A percentile compares a stretch with the other conserved stretches of the same genome.
Conservation (phyloP, 257 asterid species). For the Capsicum chinense region DNA sequence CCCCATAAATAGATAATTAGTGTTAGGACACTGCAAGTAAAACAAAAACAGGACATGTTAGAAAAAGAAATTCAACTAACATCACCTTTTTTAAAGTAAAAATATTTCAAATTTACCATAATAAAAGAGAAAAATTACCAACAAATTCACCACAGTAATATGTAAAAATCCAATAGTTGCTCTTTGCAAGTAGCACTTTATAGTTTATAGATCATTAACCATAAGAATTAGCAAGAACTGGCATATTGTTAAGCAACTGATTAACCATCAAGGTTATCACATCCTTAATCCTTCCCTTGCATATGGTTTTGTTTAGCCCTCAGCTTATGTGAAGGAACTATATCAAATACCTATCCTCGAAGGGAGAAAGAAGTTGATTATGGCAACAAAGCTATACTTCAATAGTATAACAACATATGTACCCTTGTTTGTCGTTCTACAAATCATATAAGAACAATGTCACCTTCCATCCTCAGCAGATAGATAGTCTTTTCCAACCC, state of each 20-base stretch:
- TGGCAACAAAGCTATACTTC: neutral
- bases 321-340: neutral
- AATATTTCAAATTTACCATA: neutral
- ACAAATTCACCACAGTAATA: neutral
- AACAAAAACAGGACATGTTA: conserved; percentile 29
- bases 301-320: conserved; percentile 10
- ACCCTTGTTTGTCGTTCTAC: neutral
- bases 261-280: neutral
- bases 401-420: neutral
- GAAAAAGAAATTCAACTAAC: neutral
- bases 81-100: neutral
- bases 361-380: neutral
- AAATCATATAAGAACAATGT: neutral
- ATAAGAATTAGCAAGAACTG: neutral
- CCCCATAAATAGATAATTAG: conserved; percentile 91
- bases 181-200: neutral
- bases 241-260: neutral
- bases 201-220: neutral
- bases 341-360: neutral
- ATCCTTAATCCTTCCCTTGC: neutral
- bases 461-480: conserved; percentile 1
- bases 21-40: conserved; percentile 75
- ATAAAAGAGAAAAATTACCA: neutral
- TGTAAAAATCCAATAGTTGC: neutral
- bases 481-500: neutral